Percentiles rank a stretch among this genome's conserved stretches.
Evolutionary conservation across 1,284 basidiomycete species (phyloP).

Genomic region (Apiotrichum mycotoxinovorans): DNA sequence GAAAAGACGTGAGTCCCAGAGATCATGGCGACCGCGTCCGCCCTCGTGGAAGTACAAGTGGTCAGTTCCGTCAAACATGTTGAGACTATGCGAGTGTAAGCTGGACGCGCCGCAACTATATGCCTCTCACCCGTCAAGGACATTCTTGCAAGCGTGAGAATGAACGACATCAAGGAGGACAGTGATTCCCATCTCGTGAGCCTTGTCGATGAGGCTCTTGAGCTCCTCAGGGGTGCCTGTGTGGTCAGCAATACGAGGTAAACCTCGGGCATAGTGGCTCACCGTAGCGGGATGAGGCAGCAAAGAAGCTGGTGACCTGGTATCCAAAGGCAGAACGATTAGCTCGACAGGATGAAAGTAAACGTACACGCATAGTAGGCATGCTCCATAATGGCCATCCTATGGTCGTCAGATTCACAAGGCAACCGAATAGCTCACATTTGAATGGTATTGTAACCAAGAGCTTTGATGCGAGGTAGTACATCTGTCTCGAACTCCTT

Average conservation of each 20-base stretch:
- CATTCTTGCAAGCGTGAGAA: conserved; percentile 97
- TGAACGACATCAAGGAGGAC: conserved; percentile 96
- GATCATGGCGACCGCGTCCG: conserved; percentile 80
- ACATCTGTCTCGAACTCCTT: conserved; percentile 86
- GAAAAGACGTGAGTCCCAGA: conserved; percentile 93
- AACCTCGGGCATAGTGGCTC: conserved; percentile 6
- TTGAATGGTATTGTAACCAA: conserved; percentile 96
- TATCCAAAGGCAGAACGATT: conserved; percentile 78
- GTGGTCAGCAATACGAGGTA: conserved; percentile 10
- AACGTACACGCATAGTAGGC: conserved; percentile 89
- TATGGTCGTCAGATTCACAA: conserved; percentile 22
- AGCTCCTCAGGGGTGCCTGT: conserved; percentile 82
- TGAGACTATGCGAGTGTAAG: conserved; percentile 61
- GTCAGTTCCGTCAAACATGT: conserved; percentile 92
- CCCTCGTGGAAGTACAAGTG: conserved; percentile 97
- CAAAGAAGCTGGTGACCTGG: conserved; percentile 96
- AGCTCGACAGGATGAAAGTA: background rate
- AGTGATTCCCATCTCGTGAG: conserved; percentile 86
- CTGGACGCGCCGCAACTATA: too few relatives aligned
- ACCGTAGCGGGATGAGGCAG: conserved; percentile 88
- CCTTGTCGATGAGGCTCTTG: conserved; percentile 90
- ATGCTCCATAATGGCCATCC: conserved; percentile 96
- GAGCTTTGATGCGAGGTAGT: conserved; percentile 78
- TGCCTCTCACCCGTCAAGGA: conserved; percentile 65
- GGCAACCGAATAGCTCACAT: conserved; percentile 50